These are phyloP conservation scores for Buxus sempervirens DNA, from an alignment of 164 flowering plant species.

Conservation along the genomic window DNA sequence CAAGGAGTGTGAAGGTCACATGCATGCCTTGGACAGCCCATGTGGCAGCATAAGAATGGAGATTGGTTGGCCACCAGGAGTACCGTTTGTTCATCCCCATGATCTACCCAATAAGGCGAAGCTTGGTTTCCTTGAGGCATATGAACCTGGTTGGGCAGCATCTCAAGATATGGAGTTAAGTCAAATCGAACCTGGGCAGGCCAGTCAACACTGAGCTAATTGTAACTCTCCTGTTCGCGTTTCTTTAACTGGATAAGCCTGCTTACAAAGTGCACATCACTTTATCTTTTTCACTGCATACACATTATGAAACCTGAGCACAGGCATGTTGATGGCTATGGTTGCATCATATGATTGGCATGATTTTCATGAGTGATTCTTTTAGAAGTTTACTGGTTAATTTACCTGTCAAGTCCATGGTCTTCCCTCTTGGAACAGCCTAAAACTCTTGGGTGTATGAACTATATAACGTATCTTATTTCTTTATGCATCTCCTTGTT, in stretches of 20 bases:
- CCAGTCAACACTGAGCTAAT: conserved; percentile 52
- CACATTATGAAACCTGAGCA: not conserved
- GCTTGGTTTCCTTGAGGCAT: conserved; percentile 92
- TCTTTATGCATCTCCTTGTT: no score
- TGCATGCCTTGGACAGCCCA: conserved; percentile 75
- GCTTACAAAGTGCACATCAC: not conserved
- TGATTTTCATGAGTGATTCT: not conserved
- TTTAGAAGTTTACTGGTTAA: not conserved
- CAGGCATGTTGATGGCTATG: not conserved
- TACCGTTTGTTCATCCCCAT: conserved; percentile 99
- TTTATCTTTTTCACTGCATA: not conserved
- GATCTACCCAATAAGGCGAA: conserved; percentile 97
- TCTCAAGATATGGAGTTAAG: conserved; percentile 87
- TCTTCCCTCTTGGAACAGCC: no score
- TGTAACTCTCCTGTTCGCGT: conserved; percentile 32
- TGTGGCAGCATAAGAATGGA: conserved; percentile 78
- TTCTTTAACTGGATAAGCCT: conserved; percentile 9
- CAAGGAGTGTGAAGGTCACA: conserved; percentile 88
- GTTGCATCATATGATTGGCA: not conserved
- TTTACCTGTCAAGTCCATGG: no score
- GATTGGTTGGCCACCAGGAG: conserved; percentile 97
- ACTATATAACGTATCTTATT: no score
- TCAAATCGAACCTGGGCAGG: conserved; percentile 57
- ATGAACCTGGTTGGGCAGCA: conserved; percentile 94
- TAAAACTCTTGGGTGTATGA: no score